Evolutionary conservation across 2,329 filamentous ascomycete species (phyloP).

Genomic region (Zymoseptoria ardabiliae): DNA sequence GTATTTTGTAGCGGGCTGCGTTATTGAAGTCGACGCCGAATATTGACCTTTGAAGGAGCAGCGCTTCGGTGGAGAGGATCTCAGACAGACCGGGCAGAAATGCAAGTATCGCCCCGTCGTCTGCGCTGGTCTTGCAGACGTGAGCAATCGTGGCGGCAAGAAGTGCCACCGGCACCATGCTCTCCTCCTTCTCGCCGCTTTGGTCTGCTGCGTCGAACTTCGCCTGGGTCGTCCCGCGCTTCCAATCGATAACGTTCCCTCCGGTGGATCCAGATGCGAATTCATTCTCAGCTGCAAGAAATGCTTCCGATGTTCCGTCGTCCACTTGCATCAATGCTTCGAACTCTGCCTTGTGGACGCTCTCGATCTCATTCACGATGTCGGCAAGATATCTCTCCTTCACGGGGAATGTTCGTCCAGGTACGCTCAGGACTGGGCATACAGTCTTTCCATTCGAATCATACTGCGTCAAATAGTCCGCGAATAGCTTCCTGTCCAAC

Average conservation of each 20-base stretch:
- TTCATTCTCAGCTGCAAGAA: conserved; percentile 15
- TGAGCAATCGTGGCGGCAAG: conserved; percentile 40
- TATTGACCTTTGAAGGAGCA: conserved; percentile 23
- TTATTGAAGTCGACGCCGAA: conserved; percentile 38
- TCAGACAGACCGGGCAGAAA: conserved; percentile 43
- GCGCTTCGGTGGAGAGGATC: conserved; percentile 28
- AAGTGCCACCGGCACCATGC: conserved; percentile 36
- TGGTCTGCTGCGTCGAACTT: conserved; percentile 17
- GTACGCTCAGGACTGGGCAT: conserved; percentile 38
- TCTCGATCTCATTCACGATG: conserved; percentile 28
- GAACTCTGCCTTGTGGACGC: conserved; percentile 18
- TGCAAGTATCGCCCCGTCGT: conserved; percentile 41
- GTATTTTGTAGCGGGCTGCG: conserved; percentile 35
- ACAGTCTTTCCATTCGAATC: conserved; percentile 25
- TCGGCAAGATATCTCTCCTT: conserved; percentile 38
- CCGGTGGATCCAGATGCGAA: conserved; percentile 9
- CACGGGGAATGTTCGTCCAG: conserved; percentile 39
- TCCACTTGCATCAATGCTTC: conserved; percentile 4
- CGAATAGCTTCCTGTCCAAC: conserved; percentile 39
- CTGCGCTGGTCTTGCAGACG: conserved; percentile 35
- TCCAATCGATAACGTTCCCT: conserved; percentile 35
- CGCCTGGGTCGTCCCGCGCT: conserved; percentile 24
- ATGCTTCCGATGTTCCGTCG: conserved; percentile 12
- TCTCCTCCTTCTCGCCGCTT: conserved; percentile 31
- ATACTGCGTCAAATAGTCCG: conserved; percentile 36